A percentile compares a stretch with the other conserved stretches of the same genome.
Evolutionary conservation across 495 filamentous ascomycete genomes (phyloP).

Genomic region (Recurvomyces mirabilis): DNA sequence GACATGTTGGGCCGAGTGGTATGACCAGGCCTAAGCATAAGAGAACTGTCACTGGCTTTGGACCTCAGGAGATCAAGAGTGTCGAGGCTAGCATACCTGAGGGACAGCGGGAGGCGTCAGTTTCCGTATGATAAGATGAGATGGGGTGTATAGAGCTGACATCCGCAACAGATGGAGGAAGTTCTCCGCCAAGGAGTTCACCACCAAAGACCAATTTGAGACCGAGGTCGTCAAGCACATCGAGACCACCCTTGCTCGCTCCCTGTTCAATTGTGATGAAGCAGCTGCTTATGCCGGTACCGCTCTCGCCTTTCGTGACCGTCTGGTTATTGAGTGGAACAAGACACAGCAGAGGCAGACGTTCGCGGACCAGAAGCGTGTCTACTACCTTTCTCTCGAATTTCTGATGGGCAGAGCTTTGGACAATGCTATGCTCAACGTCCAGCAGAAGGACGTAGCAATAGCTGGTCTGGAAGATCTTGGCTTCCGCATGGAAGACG

Average conservation of each 20-base stretch:
- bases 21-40: conserved; percentile 78
- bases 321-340: conserved; percentile 92
- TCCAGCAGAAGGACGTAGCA: conserved; percentile 75
- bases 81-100: conserved; percentile 88
- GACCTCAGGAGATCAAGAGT: conserved; percentile 77
- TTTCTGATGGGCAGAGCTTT: conserved; percentile 93
- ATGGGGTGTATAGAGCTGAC: background rate
- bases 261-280: conserved; percentile 97
- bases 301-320: conserved; percentile 82
- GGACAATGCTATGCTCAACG: conserved; percentile 97
- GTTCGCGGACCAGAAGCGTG: conserved; percentile 74
- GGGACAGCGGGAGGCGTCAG: conserved; percentile 68
- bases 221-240: conserved; percentile 82
- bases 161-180: conserved; percentile 61
- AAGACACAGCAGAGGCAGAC: conserved; percentile 94
- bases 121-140: conserved; percentile 2
- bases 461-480: conserved; percentile 75
- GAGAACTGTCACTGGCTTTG: conserved; percentile 85
- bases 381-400: conserved; percentile 94
- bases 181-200: conserved; percentile 46
- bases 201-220: conserved; percentile 61
- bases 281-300: conserved; percentile 82
- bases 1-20: conserved; percentile 58
- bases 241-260: conserved; percentile 91
- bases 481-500: conserved; percentile 92